Percentiles rank a stretch among this genome's conserved stretches.
Conservation (phyloP, 2,329 filamentous ascomycete genomes). For the Cordyceps cicadae region DNA sequence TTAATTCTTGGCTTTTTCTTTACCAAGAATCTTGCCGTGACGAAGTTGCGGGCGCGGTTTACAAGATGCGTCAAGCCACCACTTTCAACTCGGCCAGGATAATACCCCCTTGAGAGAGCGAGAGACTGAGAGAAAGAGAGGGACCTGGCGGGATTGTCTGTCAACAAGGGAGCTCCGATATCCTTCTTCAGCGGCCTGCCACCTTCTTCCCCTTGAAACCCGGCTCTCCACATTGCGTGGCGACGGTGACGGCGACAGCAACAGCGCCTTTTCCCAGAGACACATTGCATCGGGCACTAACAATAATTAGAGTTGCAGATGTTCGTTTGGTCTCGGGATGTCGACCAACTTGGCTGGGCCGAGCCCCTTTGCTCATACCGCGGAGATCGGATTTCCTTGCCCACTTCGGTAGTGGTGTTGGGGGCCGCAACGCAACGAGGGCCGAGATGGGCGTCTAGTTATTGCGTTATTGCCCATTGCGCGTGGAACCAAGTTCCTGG, state of each 20-base stretch:
- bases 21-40: neutral
- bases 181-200: neutral
- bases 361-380: neutral
- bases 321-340: neutral
- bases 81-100: neutral
- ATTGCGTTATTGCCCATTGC: too few species aligned
- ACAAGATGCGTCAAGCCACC: neutral
- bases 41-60: neutral
- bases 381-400: neutral
- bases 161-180: neutral
- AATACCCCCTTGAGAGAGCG: too few species aligned
- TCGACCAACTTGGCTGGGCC: neutral
- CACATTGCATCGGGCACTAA: neutral
- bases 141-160: neutral
- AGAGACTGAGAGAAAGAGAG: too few species aligned
- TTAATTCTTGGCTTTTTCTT: neutral
- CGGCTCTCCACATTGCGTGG: slow-evolving; percentile 3
- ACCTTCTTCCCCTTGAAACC: neutral
- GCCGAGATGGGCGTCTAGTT: slow-evolving; percentile 7
- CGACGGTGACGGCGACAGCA: slow-evolving; percentile 1
- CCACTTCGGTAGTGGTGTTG: neutral
- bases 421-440: neutral
- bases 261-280: neutral
- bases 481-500: neutral
- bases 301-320: neutral